Conservation (phyloP, 148 eudicot species). For the Oxyria digyna region DNA sequence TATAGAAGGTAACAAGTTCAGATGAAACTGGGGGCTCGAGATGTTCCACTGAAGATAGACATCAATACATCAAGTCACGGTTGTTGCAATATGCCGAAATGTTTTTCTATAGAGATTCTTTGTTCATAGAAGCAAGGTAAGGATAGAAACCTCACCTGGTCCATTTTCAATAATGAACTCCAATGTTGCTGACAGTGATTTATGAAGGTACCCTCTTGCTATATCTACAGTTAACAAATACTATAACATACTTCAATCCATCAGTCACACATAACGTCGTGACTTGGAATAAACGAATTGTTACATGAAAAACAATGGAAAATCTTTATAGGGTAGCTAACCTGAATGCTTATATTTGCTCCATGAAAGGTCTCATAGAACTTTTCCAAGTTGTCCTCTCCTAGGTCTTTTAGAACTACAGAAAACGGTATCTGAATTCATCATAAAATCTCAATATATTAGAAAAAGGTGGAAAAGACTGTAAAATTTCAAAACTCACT, state of each 20-base stretch:
- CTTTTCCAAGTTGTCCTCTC: slow-evolving; percentile 28
- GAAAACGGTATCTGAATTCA: slow-evolving; percentile 63
- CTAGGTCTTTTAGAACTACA: slow-evolving; percentile 31
- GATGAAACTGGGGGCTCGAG: slow-evolving; percentile 52
- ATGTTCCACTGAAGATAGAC: slow-evolving; percentile 35
- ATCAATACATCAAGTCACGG: neutral
- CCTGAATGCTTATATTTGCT: slow-evolving; percentile 69
- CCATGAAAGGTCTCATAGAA: slow-evolving; percentile 75
- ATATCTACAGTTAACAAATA: slow-evolving; percentile 57
- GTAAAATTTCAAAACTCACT: neutral
- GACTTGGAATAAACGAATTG: neutral
- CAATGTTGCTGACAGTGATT: slow-evolving; percentile 51
- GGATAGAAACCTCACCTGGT: slow-evolving; percentile 23
- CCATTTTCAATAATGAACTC: slow-evolving; percentile 65
- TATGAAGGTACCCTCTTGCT: slow-evolving; percentile 59
- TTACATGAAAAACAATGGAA: neutral
- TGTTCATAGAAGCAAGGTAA: neutral
- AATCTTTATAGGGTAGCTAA: slow-evolving; percentile 8
- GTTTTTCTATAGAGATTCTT: neutral
- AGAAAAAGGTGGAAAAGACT: neutral
- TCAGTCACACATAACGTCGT: slow-evolving; percentile 1
- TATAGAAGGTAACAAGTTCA: slow-evolving; percentile 60
- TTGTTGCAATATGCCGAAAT: neutral
- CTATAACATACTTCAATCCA: slow-evolving; percentile 21
- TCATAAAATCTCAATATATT: neutral